Percentiles rank a stretch among this genome's conserved stretches.
These are phyloP conservation scores for Trametes sanguinea DNA, from an alignment of 768 basidiomycete genomes.

Conservation along the genomic window DNA sequence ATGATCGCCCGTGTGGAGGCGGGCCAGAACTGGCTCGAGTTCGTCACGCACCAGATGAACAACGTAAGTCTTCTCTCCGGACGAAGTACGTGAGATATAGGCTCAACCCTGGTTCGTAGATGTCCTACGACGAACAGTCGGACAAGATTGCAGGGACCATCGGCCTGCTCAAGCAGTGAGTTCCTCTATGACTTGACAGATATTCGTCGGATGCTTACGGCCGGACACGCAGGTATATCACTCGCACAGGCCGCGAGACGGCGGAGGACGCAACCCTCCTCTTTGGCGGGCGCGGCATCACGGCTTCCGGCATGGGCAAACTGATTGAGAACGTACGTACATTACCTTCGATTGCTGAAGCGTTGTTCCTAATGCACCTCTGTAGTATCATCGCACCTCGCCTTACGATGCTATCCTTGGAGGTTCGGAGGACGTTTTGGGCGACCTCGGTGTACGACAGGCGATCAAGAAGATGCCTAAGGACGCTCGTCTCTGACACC, in stretches of 20 bases:
- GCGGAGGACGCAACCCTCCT: constrained; percentile 80
- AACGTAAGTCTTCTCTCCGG: constrained; percentile 51
- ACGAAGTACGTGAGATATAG: background rate
- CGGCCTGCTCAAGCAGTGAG: constrained; percentile 83
- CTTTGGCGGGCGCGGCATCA: constrained; percentile 89
- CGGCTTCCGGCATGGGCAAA: constrained; percentile 85
- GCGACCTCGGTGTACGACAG: constrained; percentile 73
- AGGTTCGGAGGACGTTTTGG: constrained; percentile 74
- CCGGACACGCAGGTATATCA: constrained; percentile 54
- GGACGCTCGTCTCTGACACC: constrained; percentile 42
- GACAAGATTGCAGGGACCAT: constrained; percentile 87
- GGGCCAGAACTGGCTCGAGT: constrained; percentile 88
- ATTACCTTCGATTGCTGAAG: background rate
- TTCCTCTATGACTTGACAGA: background rate
- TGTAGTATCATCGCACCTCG: constrained; percentile 78
- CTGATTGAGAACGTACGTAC: constrained; percentile 73
- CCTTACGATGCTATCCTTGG: constrained; percentile 85
- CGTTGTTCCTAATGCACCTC: background rate
- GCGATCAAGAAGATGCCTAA: constrained; percentile 71
- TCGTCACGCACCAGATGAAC: constrained; percentile 90
- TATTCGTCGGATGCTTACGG: too few species aligned
- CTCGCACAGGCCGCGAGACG: constrained; percentile 63
- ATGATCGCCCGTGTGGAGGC: constrained; percentile 93
- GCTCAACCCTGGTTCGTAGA: constrained; percentile 46
- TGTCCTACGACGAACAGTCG: constrained; percentile 84